Conservation (phyloP, 495 filamentous ascomycete species). For the Cercophora samala region DNA sequence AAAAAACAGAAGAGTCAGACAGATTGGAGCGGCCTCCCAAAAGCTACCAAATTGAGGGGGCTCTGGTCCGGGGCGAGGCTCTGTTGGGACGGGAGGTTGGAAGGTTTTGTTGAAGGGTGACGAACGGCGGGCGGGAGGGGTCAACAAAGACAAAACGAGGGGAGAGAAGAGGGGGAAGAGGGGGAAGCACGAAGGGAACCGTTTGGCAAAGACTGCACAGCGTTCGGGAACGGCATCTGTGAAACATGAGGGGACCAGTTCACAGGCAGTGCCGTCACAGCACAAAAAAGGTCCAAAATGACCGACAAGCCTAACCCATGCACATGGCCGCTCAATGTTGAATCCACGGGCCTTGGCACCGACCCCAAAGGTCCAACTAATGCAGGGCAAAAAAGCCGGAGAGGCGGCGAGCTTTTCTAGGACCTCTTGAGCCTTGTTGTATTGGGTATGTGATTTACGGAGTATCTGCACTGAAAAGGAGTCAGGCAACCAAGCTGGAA, state of each 20-base stretch:
- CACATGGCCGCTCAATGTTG: not conserved
- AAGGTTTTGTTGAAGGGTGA: not conserved
- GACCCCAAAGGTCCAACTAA: not conserved
- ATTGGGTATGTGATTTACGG: no score
- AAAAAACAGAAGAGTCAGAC: not conserved
- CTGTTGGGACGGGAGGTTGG: no score
- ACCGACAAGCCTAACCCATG: not conserved
- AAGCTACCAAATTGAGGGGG: not conserved
- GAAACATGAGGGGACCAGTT: conserved; percentile 1
- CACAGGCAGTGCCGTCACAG: not conserved
- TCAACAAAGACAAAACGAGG: not conserved
- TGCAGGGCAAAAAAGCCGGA: not conserved
- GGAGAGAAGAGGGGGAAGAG: not conserved
- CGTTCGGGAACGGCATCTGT: not conserved
- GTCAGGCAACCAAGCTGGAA: not conserved
- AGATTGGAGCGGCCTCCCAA: not conserved
- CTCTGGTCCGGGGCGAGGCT: not conserved
- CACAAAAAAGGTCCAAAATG: not conserved
- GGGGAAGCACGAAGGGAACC: not conserved
- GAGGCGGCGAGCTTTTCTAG: not conserved
- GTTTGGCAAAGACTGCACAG: no score
- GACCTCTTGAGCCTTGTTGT: not conserved
- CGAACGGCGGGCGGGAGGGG: not conserved
- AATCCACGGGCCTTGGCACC: not conserved
- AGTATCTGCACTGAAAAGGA: not conserved